Percentiles rank a stretch among this genome's conserved stretches.
phyloP scores from a whole-genome alignment of 257 asterid genomes.

The Catharanthus roseus region DNA sequence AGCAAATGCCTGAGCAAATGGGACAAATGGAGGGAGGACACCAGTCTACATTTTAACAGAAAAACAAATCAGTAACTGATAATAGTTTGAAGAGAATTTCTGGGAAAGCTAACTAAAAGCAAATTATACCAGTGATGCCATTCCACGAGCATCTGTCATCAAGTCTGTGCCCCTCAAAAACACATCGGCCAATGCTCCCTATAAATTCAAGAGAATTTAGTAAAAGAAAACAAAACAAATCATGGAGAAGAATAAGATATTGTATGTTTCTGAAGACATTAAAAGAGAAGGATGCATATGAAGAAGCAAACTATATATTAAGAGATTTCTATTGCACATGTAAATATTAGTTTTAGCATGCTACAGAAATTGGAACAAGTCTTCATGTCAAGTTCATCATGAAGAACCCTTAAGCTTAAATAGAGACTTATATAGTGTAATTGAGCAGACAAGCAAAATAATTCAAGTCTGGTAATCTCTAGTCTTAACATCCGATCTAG shows the following conservation, averaged over 20 bases:
- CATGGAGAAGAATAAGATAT: neutral
- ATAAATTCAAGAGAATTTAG: slow-evolving; percentile 10
- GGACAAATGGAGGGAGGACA: slow-evolving; percentile 85
- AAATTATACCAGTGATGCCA: slow-evolving; percentile 68
- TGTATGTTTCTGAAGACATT: neutral
- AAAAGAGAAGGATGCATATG: neutral
- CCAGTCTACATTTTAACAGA: slow-evolving; percentile 51
- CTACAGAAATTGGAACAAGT: neutral
- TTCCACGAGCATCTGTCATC: slow-evolving; percentile 69
- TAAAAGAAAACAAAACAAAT: neutral
- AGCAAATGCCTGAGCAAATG: slow-evolving; percentile 95
- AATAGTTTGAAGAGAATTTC: neutral
- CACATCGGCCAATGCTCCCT: slow-evolving; percentile 88
- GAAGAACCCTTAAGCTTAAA: neutral
- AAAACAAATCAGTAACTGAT: neutral
- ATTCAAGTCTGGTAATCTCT: neutral
- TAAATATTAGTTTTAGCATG: neutral
- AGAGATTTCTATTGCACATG: neutral
- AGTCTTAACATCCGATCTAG: neutral
- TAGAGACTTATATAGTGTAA: neutral
- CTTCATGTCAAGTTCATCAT: neutral
- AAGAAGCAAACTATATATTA: neutral
- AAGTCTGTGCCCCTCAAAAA: slow-evolving; percentile 65
- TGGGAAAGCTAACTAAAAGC: neutral
- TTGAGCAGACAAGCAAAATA: neutral